Evolutionary conservation across 2,329 filamentous ascomycete genomes (phyloP).

Genomic region (Colletotrichum sp.): DNA sequence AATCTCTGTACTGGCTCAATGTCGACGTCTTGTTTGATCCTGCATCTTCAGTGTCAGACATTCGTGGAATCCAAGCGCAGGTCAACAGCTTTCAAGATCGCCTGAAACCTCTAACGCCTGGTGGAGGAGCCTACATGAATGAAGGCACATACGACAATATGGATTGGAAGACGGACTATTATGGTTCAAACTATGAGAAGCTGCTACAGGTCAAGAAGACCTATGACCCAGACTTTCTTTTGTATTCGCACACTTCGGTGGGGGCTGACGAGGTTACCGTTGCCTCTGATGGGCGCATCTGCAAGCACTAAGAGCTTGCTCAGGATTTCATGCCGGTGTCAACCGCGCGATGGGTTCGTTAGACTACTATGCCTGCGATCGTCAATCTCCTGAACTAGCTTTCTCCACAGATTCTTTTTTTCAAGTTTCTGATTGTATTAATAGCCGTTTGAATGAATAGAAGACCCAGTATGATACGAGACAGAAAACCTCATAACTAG

Average conservation of each 20-base stretch:
- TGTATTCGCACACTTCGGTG: constrained; percentile 37
- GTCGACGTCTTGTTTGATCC: not conserved
- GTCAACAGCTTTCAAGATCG: not conserved
- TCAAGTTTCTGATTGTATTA: not conserved
- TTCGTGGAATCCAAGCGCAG: not conserved
- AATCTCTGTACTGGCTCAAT: constrained; percentile 43
- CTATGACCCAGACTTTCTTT: constrained; percentile 51
- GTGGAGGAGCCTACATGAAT: not conserved
- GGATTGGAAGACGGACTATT: not conserved
- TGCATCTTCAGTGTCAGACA: not conserved
- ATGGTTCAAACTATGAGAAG: constrained; percentile 39
- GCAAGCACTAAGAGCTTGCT: not conserved
- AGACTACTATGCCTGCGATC: not conserved
- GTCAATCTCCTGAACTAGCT: not conserved
- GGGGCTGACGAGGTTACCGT: not conserved
- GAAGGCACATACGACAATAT: not conserved
- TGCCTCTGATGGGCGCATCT: not conserved
- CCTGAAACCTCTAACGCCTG: not conserved
- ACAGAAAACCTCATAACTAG: not conserved
- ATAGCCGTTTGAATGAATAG: not conserved
- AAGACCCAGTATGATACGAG: too few relatives aligned
- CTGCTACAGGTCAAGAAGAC: constrained; percentile 51
- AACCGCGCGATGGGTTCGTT: not conserved
- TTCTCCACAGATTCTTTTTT: not conserved
- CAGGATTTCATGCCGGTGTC: not conserved